These are phyloP conservation scores for Syncephalis plumigaleata DNA, from an alignment of 371 early-diverging fungal species.

Conservation along the genomic window DNA sequence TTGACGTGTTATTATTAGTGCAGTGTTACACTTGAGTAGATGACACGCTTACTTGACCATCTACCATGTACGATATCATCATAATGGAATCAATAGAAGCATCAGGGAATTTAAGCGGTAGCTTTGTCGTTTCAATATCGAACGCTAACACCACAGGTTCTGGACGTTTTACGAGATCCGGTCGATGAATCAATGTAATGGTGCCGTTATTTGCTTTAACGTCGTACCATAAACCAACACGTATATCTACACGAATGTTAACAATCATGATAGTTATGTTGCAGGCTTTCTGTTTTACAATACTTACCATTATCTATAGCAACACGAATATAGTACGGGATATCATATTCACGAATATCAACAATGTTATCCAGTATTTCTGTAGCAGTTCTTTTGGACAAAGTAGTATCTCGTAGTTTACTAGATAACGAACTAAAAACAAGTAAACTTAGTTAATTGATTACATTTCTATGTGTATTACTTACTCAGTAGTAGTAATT, in stretches of 20 bases:
- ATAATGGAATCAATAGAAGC: conserved; percentile 85
- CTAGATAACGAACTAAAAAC: too few species aligned
- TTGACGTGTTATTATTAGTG: background rate
- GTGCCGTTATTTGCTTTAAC: conserved; percentile 35
- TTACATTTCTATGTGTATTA: conserved; percentile 14
- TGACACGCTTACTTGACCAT: conserved; percentile 72
- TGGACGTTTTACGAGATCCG: conserved; percentile 86
- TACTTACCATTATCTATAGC: conserved; percentile 81
- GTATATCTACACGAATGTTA: conserved; percentile 61
- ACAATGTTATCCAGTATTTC: conserved; percentile 35
- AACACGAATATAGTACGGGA: conserved; percentile 83
- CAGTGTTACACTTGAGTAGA: background rate
- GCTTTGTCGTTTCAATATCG: conserved; percentile 98
- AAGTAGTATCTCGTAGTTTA: background rate
- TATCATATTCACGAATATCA: conserved; percentile 89
- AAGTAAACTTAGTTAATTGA: conserved; percentile 20
- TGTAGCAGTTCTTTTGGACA: background rate
- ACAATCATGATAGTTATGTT: too few species aligned
- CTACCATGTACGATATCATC: conserved; percentile 99
- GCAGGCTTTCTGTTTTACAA: too few species aligned
- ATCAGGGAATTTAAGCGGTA: conserved; percentile 98
- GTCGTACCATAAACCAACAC: conserved; percentile 94
- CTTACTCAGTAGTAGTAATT: too few species aligned
- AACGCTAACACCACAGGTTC: conserved; percentile 95
- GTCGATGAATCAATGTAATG: conserved; percentile 40